A percentile compares a stretch with the other conserved stretches of the same genome.
These are phyloP conservation scores for Phytophthora constricta DNA, from an alignment of 352 stramenopile genomes.

Conservation along the genomic window DNA sequence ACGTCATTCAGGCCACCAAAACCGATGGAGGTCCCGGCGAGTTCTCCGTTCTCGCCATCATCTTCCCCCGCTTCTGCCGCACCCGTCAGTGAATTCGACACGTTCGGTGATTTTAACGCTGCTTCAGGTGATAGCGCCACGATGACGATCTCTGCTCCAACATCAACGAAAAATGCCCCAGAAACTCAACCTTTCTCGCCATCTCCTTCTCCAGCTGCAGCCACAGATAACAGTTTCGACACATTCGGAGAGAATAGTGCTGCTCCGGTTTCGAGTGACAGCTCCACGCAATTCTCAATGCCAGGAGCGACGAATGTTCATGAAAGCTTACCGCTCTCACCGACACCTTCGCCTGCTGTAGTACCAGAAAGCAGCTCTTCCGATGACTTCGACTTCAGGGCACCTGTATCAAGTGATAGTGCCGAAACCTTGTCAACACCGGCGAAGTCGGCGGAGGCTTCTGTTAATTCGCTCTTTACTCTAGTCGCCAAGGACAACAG, in stretches of 20 bases:
- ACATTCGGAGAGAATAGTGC: slow-evolving; percentile 4
- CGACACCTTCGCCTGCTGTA: not conserved
- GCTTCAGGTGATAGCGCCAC: not conserved
- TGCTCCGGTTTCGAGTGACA: slow-evolving; percentile 6
- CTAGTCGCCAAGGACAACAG: slow-evolving; percentile 15
- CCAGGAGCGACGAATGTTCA: not conserved
- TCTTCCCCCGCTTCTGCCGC: not conserved
- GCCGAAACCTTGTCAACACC: not conserved
- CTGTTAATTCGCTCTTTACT: slow-evolving; percentile 24
- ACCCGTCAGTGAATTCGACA: slow-evolving; percentile 12
- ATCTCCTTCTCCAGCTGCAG: not conserved
- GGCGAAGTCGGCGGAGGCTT: slow-evolving; percentile 5
- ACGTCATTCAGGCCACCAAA: slow-evolving; percentile 7
- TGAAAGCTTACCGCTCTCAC: slow-evolving; percentile 2
- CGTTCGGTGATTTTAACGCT: slow-evolving; percentile 26
- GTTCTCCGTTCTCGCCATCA: slow-evolving; percentile 22
- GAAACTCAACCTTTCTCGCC: not conserved
- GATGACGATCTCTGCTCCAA: no score
- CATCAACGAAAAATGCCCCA: not conserved
- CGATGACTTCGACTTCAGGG: slow-evolving; percentile 12
- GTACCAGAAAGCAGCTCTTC: not conserved
- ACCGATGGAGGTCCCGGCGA: slow-evolving; percentile 2
- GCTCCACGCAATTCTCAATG: not conserved
- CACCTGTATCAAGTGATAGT: not conserved
- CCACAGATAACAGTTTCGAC: not conserved